Evolutionary conservation across 2,329 filamentous ascomycete species (phyloP), one percentile per base, ranked within the genome.

Genomic region (Colletotrichum sp.): DNA sequence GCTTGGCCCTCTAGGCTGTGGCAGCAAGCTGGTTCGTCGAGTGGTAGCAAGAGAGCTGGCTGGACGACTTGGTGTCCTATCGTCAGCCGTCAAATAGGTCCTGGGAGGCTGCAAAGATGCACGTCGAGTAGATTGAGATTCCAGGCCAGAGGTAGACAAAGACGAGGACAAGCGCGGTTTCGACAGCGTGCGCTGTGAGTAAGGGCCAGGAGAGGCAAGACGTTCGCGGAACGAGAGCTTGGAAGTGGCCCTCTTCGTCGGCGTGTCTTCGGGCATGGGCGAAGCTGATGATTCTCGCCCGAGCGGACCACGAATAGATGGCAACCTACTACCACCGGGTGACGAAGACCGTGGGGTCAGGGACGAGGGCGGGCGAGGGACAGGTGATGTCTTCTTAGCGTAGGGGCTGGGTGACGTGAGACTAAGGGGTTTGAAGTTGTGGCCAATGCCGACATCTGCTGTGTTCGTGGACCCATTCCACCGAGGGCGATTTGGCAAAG

Each of bases 381-480:
- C 81, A n/a, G 81, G 83, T 5, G 87, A 84, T 1, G 86, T 85
- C 64, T 79, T 85, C 79, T 86, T 90, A 7, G 89, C 83, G 76
- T 91, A 91, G 0, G 91, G 89, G 77, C 90, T 92, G 0, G 92
- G 91, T 2, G 91, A 91, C 8, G 90, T 92, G 60, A 91, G 84
- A 43, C 84, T 90, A 13, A 93, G 84, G 13, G 93, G 91, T 79
- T 91, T 93, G 84, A 92, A 94, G 82, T 92, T 91, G 82, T 94
- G 92, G 30, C 93, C 92, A n/a, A 91, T 90, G 36, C 93, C 89
- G n/a, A 92, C 86, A 76, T 92, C 90, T 8, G 86, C 85, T 6
- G 91, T 90, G 79, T 93, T 95, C 7, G 92, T 91, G 34, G 92
- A 94, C 13, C 81, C 81, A 81, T 93, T 96, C 95, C 95, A 97